Percentiles rank a stretch among this genome's conserved stretches.
Evolutionary conservation across 1,139 yeast genomes (phyloP).

Genomic region (Yamadazyma buinensis): DNA sequence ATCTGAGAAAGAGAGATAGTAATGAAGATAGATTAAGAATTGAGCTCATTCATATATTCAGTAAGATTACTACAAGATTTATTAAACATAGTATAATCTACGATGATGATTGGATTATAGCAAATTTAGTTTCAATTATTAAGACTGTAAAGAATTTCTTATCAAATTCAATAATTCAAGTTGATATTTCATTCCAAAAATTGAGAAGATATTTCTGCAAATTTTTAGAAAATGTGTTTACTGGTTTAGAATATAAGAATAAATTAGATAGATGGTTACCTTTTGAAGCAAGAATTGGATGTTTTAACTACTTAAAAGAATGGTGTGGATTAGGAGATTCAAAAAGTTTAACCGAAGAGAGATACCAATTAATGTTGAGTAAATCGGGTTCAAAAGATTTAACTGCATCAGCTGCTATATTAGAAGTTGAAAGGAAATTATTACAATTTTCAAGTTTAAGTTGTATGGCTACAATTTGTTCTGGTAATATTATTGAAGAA

Average conservation of each 20-base stretch:
- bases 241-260: slow-evolving; percentile 44
- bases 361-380: slow-evolving; percentile 62
- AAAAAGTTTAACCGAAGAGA: slow-evolving; percentile 54
- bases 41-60: slow-evolving; percentile 74
- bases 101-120: slow-evolving; percentile 67
- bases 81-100: slow-evolving; percentile 49
- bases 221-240: slow-evolving; percentile 64
- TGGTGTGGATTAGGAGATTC: slow-evolving; percentile 93
- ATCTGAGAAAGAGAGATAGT: slow-evolving; percentile 25
- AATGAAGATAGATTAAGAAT: slow-evolving; percentile 56
- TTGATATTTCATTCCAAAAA: slow-evolving; percentile 68
- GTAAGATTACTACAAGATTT: slow-evolving; percentile 65
- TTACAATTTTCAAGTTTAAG: slow-evolving; percentile 71
- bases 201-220: slow-evolving; percentile 80
- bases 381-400: slow-evolving; percentile 44
- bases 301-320: slow-evolving; percentile 77
- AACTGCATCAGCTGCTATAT: slow-evolving; percentile 63
- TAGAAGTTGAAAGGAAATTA: slow-evolving; percentile 77
- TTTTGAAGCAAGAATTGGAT: slow-evolving; percentile 79
- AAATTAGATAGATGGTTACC: slow-evolving; percentile 60
- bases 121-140: slow-evolving; percentile 60
- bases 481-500: slow-evolving; percentile 56
- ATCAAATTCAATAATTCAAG: slow-evolving; percentile 55
- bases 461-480: slow-evolving; percentile 80
- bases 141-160: slow-evolving; percentile 65